Evolutionary conservation across 345 rosid species (phyloP).

Genomic region (Balakata baccata): DNA sequence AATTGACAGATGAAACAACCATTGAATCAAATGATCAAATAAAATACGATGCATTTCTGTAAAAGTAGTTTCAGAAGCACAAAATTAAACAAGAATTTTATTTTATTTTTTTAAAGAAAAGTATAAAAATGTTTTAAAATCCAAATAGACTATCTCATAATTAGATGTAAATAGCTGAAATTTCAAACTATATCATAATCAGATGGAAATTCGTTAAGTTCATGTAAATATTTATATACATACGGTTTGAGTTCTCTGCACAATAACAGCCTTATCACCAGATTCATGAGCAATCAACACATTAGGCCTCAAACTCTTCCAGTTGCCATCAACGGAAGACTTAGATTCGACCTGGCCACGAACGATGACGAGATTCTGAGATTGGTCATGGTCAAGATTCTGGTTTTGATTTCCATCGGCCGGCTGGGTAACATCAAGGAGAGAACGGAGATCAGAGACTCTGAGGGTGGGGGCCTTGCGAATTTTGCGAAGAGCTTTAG

Average conservation of each 20-base stretch:
- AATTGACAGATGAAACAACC: not conserved
- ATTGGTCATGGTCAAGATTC: not conserved
- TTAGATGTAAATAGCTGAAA: not conserved
- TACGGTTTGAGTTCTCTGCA: constrained; percentile 81
- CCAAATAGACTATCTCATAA: not conserved
- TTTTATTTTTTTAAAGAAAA: no score
- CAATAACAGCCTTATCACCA: constrained; percentile 76
- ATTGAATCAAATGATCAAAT: not conserved
- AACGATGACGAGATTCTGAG: constrained; percentile 46
- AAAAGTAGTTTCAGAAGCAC: no score
- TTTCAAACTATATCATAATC: not conserved
- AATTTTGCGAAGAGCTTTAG: constrained; percentile 57
- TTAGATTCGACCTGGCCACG: constrained; percentile 64
- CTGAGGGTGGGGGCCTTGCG: constrained; percentile 44
- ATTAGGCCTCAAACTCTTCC: constrained; percentile 37
- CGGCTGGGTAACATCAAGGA: constrained; percentile 32
- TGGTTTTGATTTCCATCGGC: constrained; percentile 14
- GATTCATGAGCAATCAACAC: constrained; percentile 60
- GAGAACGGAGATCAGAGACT: constrained; percentile 66
- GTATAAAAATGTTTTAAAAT: not conserved
- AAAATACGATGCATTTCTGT: no score
- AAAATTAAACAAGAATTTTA: no score
- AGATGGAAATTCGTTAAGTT: not conserved
- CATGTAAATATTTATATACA: constrained; percentile 9
- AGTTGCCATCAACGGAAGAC: constrained; percentile 41